Percentiles rank a stretch among this genome's conserved stretches.
Conservation (phyloP, 1,284 basidiomycete species). For the Abortiporus biennis region DNA sequence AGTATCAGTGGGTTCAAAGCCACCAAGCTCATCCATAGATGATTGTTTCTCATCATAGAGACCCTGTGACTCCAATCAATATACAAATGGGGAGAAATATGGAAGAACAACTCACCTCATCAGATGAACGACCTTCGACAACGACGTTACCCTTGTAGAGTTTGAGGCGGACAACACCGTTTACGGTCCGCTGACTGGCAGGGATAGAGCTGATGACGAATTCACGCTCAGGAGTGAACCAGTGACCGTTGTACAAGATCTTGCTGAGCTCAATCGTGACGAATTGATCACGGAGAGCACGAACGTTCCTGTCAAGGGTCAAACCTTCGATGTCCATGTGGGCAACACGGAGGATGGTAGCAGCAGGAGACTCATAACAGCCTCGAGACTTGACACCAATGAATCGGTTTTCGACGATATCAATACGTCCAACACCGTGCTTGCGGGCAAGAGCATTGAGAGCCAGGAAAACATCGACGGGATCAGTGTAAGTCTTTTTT, state of each 20-base stretch:
- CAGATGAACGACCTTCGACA: constrained; percentile 87
- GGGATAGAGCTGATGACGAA: constrained; percentile 89
- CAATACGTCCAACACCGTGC: constrained; percentile 94
- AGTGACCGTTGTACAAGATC: constrained; percentile 96
- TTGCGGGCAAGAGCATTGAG: constrained; percentile 92
- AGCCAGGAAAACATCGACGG: constrained; percentile 92
- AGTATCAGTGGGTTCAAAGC: constrained; percentile 91
- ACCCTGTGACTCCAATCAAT: constrained; percentile 41
- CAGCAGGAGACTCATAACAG: constrained; percentile 97
- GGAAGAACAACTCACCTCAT: constrained; percentile 50
- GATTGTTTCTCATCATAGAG: constrained; percentile 95
- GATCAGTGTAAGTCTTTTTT: constrained; percentile 70
- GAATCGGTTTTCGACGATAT: constrained; percentile 99
- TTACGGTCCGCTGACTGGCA: constrained; percentile 93
- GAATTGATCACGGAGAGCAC: constrained; percentile 92
- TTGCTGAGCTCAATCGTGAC: constrained; percentile 86
- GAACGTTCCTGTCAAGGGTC: constrained; percentile 95
- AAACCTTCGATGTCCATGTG: constrained; percentile 98
- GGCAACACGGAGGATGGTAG: constrained; percentile 91
- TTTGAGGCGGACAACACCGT: constrained; percentile 86
- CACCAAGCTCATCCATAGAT: constrained; percentile 99
- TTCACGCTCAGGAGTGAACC: constrained; percentile 97
- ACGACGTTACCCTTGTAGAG: constrained; percentile 97
- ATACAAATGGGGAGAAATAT: neutral
- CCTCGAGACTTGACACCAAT: constrained; percentile 99